Conservation (phyloP, 345 rosid species). For the Bruguiera sexangula region DNA sequence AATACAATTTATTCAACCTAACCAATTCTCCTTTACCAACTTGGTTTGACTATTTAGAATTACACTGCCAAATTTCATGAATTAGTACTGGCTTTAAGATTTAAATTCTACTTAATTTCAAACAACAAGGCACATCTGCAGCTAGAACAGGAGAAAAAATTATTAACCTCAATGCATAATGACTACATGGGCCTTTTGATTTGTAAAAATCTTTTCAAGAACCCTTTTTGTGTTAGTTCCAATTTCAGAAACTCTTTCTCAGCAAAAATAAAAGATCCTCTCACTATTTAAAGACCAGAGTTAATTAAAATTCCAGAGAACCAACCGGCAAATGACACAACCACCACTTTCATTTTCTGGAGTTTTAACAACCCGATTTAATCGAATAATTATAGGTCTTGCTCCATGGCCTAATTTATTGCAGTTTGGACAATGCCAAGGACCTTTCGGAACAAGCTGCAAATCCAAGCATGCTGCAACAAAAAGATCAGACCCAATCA, state of each 20-base stretch:
- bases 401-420: slow-evolving; percentile 40
- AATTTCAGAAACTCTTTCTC: too few relatives aligned
- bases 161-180: too few relatives aligned
- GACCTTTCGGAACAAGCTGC: slow-evolving; percentile 56
- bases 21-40: not conserved
- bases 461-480: slow-evolving; percentile 80
- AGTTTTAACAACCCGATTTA: slow-evolving; percentile 62
- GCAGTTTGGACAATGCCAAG: slow-evolving; percentile 82
- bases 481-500: slow-evolving; percentile 24
- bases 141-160: too few relatives aligned
- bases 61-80: too few relatives aligned
- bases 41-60: too few relatives aligned
- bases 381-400: slow-evolving; percentile 56
- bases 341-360: slow-evolving; percentile 87
- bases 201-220: too few relatives aligned
- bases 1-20: not conserved
- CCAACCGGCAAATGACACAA: slow-evolving; percentile 91
- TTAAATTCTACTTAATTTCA: too few relatives aligned
- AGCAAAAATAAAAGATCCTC: not conserved
- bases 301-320: slow-evolving; percentile 2
- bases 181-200: too few relatives aligned
- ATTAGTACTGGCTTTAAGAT: too few relatives aligned
- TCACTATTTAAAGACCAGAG: not conserved
- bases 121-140: too few relatives aligned
- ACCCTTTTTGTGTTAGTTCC: too few relatives aligned